Evolutionary conservation across 495 filamentous ascomycete species (phyloP), one percentile per base, ranked within the genome.

Genomic region (Neurospora discreta): DNA sequence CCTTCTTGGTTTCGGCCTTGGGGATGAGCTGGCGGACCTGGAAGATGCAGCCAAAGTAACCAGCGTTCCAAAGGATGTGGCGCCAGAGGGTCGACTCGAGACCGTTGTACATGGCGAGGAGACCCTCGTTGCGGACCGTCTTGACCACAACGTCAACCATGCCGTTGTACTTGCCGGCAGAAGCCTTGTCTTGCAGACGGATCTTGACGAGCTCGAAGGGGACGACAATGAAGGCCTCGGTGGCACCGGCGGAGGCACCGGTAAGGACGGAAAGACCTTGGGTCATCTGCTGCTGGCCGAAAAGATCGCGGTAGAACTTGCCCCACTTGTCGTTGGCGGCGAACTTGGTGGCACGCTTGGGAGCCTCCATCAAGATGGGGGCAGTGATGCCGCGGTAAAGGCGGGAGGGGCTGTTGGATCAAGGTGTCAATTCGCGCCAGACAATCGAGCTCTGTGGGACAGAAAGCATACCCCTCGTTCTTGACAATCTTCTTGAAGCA

Each of bases 251-350:
- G 20, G 93, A 92, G 33, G 95, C 95, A 70, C 95, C 95, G 42
- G 95, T 99, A 42, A 99, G 87, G 73, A 95, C 86, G 3, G 95
- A 95, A 69, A 99, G 87, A 11, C 87, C 85, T 80, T 98, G 95
- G 72, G 87, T 98, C 89, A 97, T 95, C 83, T 97, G 91, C 65
- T 89, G 81, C 39, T 89, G 85, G 70, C 92, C 92, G 81, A 99
- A 98, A 44, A 89, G 78, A 70, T 89, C 89, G 71, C 91, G 91
- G 85, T 95, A 99, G 82, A 97, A 88, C 80, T 90, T 88, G 74
- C 95, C 95, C 95, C 95, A 99, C 80, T 93, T 90, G 80, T 99
- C 96, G 82, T 99, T 99, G 80, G 95, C 96, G 69, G 95, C 95
- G 83, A 99, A 98, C 82, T 99, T 99, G 83, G 92, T 97, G 10